Evolutionary conservation across 2,329 filamentous ascomycete species (phyloP).

Genomic region (Metarhizium anisopliae): DNA sequence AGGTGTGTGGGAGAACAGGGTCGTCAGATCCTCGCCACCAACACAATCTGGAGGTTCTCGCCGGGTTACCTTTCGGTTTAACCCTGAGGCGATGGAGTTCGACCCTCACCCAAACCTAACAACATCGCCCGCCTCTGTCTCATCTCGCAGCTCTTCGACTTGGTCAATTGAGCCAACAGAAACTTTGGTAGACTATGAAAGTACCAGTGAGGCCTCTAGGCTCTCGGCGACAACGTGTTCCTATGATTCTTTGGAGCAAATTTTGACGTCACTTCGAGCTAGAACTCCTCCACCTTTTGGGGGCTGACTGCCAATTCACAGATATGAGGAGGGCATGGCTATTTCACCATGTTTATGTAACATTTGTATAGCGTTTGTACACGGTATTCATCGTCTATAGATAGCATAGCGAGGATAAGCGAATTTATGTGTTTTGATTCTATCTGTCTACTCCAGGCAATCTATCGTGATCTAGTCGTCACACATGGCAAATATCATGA

Average conservation of each 20-base stretch:
- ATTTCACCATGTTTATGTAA: neutral
- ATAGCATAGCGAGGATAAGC: neutral
- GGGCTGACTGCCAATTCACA: neutral
- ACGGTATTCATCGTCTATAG: neutral
- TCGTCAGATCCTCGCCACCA: neutral
- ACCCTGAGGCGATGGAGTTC: conserved; percentile 8
- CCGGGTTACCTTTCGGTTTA: neutral
- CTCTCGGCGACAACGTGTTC: neutral
- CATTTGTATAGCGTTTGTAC: neutral
- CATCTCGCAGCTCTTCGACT: neutral
- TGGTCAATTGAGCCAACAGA: neutral
- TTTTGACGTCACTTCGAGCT: neutral
- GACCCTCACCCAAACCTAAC: neutral
- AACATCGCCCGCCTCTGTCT: neutral
- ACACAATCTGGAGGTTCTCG: neutral
- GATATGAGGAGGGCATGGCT: neutral
- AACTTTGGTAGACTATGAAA: neutral
- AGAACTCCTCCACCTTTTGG: neutral
- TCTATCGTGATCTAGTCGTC: neutral
- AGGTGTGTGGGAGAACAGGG: neutral
- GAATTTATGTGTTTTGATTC: neutral
- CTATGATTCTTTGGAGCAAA: neutral
- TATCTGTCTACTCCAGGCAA: neutral
- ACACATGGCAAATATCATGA: neutral
- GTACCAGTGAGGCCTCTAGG: neutral